phyloP scores from a whole-genome alignment of 192 early-diverging fungal species.

The Podila horticola region DNA sequence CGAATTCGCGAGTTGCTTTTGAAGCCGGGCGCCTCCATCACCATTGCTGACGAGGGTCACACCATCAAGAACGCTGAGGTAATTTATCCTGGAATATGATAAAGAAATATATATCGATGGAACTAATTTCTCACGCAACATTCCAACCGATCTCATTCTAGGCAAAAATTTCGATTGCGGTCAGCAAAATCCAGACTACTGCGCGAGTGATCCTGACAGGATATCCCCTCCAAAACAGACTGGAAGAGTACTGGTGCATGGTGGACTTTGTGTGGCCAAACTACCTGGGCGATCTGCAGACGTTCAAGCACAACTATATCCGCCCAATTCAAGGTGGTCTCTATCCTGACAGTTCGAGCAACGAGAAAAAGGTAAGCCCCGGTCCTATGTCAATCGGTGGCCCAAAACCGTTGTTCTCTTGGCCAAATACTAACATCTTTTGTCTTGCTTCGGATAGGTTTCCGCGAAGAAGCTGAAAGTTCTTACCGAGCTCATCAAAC shows the following conservation, averaged over 20 bases:
- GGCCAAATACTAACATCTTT: background rate
- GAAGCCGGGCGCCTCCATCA: constrained; percentile 73
- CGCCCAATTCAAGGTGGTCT: constrained; percentile 70
- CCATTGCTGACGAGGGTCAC: constrained; percentile 89
- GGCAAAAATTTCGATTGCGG: constrained; percentile 23
- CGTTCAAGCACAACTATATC: constrained; percentile 67
- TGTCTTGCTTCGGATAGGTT: background rate
- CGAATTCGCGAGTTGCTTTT: constrained; percentile 53
- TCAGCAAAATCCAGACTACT: constrained; percentile 60
- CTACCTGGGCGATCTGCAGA: constrained; percentile 62
- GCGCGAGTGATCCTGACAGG: constrained; percentile 83
- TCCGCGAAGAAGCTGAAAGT: constrained; percentile 61
- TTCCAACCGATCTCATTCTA: background rate
- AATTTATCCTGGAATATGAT: background rate
- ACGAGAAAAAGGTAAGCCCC: constrained; percentile 32
- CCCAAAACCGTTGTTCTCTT: too few relatives aligned
- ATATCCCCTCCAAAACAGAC: constrained; percentile 85
- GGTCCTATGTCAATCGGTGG: too few relatives aligned
- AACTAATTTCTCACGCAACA: too few relatives aligned
- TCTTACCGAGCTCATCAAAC: constrained; percentile 71
- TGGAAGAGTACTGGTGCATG: constrained; percentile 85
- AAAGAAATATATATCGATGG: background rate
- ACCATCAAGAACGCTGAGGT: constrained; percentile 68
- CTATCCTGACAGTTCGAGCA: constrained; percentile 58
- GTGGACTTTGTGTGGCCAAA: constrained; percentile 77